Evolutionary conservation across 495 filamentous ascomycete genomes (phyloP), one percentile per base, ranked within the genome.

Genomic region (Aspergillus haitiensis): DNA sequence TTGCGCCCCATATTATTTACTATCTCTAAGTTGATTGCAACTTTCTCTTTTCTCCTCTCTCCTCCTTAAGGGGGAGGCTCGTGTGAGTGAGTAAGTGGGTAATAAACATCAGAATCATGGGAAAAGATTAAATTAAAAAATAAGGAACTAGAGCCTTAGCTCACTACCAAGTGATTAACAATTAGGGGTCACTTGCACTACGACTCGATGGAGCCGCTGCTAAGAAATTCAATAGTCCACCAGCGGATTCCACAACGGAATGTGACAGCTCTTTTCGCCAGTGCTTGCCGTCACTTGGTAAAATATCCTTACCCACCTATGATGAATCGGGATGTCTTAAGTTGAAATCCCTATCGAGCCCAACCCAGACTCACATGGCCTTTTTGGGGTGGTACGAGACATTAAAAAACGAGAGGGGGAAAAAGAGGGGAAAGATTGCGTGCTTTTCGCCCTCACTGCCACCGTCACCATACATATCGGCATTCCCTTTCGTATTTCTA

Each of bases 261-360:
- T 51, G 52, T 63, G 56, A 63, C 56, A 63, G 61, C 61, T 63
- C 61, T 56, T 4, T 31, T 55, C 10, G 46, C 6, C 55, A 15
- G 36, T 21, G 32, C 49, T 32, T 53, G 32, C 37, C 5, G 32
- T 21, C 44, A 56, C 31, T 44, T 48, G 45, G 53, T 34, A 33
- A 59, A 59, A 45, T 15, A 32, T 18, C 52, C 42, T 36, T 47
- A 13, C 42, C 39, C 48, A 33, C 46, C 21, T 12, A 40, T 48
- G 31, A 35, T 52, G 27, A 13, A 21, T 42, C 16, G 33, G 50
- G 7, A 6, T 55, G 18, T 27, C 39, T 45, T 12, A 44, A 8
- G 21, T 53, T 13, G 40, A 31, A 33, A 48, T 10, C 34, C 21
- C 18, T 27, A 27, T 27, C 21, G 1, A 47, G 40, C 33, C 34